phyloP scores from a whole-genome alignment of 306 rosid species.

The Castanopsis chinensis region DNA sequence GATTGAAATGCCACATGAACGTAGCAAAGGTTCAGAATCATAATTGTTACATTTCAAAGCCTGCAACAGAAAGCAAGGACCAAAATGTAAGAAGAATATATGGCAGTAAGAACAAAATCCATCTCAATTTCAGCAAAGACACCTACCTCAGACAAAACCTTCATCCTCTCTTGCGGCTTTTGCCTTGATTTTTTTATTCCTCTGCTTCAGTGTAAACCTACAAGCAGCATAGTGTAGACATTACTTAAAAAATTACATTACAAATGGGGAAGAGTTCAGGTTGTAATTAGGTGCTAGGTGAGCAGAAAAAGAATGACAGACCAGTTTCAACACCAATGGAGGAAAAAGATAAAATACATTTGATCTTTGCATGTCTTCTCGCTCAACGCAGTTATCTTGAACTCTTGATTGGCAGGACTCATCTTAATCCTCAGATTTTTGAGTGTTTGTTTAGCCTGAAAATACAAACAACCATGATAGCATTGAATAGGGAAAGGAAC shows the following conservation, averaged over 20 bases:
- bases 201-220: conserved; percentile 67
- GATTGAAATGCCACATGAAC: conserved; percentile 58
- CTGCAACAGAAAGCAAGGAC: conserved; percentile 33
- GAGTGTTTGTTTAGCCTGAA: conserved; percentile 73
- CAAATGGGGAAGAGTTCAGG: not conserved
- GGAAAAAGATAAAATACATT: conserved; percentile 30
- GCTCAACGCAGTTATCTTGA: conserved; percentile 81
- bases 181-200: conserved; percentile 85
- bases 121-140: not conserved
- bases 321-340: not conserved
- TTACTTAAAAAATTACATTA: not conserved
- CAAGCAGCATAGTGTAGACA: not conserved
- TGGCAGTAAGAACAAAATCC: not conserved
- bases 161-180: conserved; percentile 89
- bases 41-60: conserved; percentile 65
- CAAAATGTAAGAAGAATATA: not conserved
- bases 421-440: conserved; percentile 76
- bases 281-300: not conserved
- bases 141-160: conserved; percentile 59
- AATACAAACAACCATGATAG: not conserved
- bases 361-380: conserved; percentile 77
- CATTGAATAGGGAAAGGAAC: not conserved
- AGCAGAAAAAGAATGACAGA: not conserved
- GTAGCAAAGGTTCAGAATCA: conserved; percentile 71
- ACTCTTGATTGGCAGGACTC: conserved; percentile 69